Evolutionary conservation across 2,329 filamentous ascomycete species (phyloP), one percentile per base, ranked within the genome.

Genomic region (Aspergillus fumigatus): DNA sequence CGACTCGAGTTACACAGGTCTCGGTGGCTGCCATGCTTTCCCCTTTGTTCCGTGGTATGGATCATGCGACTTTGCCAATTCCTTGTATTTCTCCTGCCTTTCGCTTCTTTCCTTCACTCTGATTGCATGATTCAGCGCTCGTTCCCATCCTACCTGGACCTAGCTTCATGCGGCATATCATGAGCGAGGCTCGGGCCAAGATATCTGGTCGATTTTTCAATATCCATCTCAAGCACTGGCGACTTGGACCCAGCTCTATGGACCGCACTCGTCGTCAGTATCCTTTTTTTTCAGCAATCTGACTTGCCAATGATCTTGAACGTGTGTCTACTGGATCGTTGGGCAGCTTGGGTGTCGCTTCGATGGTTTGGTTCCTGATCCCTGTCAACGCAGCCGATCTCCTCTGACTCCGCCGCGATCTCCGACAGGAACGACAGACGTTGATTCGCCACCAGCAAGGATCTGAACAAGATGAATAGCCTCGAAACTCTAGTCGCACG

Each of bases 1-100:
- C 63, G 54, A 59, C 55, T 63, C 62, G 57, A 60, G 62, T 67
- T 32, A 57, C 61, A 65, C 64, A 60, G 54, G 60, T 60, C 59
- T 55, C 56, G 59, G 68, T 71, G 67, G 69, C 65, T 65, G 68
- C 68, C 70, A 72, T 71, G 68, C 65, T 62, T 53, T 61, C 54
- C 59, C 56, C 49, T 65, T 67, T 68, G 66, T 64, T 66, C 63
- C 64, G 59, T 48, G 29, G 27, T 38, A 57, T 51, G 57, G 52
- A 53, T 54, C 57, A 55, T 56, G 40, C 27, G 52, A 48, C 23
- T 19, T 50, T 29, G 4, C 53, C 51, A 53, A 52, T 57, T 51
- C 52, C 38, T 40, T 47, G 19, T 26, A 19, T 19, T 26, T 52
- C 17, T 19, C 26, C 14, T 25, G 41, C 32, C 21, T 50, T 19